Percentiles rank a stretch among this genome's conserved stretches.
These are phyloP conservation scores for Nepenthes gracilis DNA, from an alignment of 148 eudicot species.

Conservation along the genomic window DNA sequence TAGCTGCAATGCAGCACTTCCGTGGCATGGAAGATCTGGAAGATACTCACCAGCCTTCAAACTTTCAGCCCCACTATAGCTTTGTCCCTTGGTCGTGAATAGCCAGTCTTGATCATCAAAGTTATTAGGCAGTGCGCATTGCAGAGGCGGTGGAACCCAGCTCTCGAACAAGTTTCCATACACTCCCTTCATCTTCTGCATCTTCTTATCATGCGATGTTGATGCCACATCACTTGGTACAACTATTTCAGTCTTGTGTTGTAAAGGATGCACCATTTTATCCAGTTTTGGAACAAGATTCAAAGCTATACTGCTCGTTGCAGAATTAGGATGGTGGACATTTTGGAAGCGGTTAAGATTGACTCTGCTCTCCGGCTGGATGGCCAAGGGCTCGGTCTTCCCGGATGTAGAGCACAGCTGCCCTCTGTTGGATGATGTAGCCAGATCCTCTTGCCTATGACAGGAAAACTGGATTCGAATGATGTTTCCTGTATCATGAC, in stretches of 20 bases:
- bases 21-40: constrained; percentile 1
- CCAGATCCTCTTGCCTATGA: constrained; percentile 21
- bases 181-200: background rate
- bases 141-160: constrained; percentile 12
- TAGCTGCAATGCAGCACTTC: constrained; percentile 17
- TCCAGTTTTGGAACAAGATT: no score
- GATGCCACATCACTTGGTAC: background rate
- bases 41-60: background rate
- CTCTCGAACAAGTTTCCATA: constrained; percentile 28
- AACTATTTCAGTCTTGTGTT: background rate
- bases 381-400: constrained; percentile 1
- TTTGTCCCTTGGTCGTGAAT: constrained; percentile 11
- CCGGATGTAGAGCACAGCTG: constrained; percentile 15
- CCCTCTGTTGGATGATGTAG: constrained; percentile 2
- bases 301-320: background rate
- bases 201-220: constrained; percentile 1
- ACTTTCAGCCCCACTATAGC: background rate
- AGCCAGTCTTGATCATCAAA: constrained; percentile 46
- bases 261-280: no score
- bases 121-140: background rate
- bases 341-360: background rate
- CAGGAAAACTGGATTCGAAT: constrained; percentile 36
- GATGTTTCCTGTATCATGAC: constrained; percentile 33
- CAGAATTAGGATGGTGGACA: no score
- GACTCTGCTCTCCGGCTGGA: background rate